A percentile compares a stretch with the other conserved stretches of the same genome.
These are phyloP conservation scores for Flaveria robusta DNA, from an alignment of 129 eudicot species.

Conservation along the genomic window DNA sequence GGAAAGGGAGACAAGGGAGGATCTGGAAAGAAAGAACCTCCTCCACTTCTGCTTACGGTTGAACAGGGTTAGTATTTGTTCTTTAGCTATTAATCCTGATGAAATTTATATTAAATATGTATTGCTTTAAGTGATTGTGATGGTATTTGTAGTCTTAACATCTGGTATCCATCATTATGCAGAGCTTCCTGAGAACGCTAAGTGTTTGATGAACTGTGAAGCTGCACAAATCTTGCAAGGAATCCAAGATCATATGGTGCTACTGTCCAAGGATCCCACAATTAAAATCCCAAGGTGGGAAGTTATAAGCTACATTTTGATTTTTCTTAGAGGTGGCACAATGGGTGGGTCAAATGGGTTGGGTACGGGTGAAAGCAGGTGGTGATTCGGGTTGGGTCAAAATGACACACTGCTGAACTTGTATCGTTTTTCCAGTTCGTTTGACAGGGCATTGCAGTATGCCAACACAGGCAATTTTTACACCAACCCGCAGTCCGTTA, in stretches of 20 bases:
- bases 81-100: neutral
- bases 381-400: neutral
- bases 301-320: neutral
- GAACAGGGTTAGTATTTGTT: constrained; percentile 61
- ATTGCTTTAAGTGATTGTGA: neutral
- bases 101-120: neutral
- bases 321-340: neutral
- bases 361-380: neutral
- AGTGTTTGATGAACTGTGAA: constrained; percentile 85
- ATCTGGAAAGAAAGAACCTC: constrained; percentile 49
- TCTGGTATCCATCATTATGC: constrained; percentile 22
- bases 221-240: constrained; percentile 79
- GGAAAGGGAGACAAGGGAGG: constrained; percentile 72
- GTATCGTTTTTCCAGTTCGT: constrained; percentile 49
- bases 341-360: neutral
- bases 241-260: constrained; percentile 84
- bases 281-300: constrained; percentile 80
- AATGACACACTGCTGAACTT: constrained; percentile 7
- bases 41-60: constrained; percentile 53
- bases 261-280: constrained; percentile 75
- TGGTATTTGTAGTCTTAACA: constrained; percentile 1
- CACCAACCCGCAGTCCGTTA: constrained; percentile 58
- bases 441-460: constrained; percentile 82
- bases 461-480: constrained; percentile 56
- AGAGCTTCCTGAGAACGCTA: constrained; percentile 70